Base-by-base conservation (phyloP, 2,329 filamentous ascomycete species). In the Aspergillus versicolor region DNA sequence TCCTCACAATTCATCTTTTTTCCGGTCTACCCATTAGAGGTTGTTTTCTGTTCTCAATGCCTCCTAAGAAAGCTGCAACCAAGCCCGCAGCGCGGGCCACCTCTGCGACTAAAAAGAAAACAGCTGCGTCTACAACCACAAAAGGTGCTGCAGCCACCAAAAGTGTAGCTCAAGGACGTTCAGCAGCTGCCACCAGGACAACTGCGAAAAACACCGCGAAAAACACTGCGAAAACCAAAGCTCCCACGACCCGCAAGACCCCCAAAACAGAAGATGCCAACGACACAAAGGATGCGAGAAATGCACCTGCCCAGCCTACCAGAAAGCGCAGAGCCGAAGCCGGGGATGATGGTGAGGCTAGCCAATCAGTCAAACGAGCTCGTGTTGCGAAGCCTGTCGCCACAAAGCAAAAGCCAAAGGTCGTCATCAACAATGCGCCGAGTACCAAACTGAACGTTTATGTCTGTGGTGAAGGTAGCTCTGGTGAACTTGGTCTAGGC, bases 401-500 rank as follows among this genome's bases (percentile, higher is more conserved):
- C 46, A 61, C 64, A 30, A 70, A 67, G 60, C 64, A 62, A 30
- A 75, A 72, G 61, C 60, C 60, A n/a, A 75, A 67, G 64, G 63
- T 69, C 30, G 69, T 82, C 58, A 84, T 90, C 75, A 92, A 91
- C 72, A 71, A 82, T 22, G 79, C 82, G 15, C 88, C 88, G 6
- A 72, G 67, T 15, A 62, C 68, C 38, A 67, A 67, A 27, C 81
- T 94, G 57, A 86, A 92, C 67, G 79, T 94, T 58, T 93, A 87
- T 68, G 88, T 92, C 52, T 93, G 91, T 66, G 91, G 91, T 52
- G 89, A 91, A 72, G 90, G 90, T 38, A 84, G 84, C 60, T 87
- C 86, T n/a, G 90, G 90, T 64, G 91, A 95, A 77, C 87, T 95
- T 44, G 91, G 90, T 38, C 83, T 95, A 17, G 91, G 91, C 38